Evolutionary conservation across 352 stramenopile genomes (phyloP).

Genomic region (Phytophthora cactorum): DNA sequence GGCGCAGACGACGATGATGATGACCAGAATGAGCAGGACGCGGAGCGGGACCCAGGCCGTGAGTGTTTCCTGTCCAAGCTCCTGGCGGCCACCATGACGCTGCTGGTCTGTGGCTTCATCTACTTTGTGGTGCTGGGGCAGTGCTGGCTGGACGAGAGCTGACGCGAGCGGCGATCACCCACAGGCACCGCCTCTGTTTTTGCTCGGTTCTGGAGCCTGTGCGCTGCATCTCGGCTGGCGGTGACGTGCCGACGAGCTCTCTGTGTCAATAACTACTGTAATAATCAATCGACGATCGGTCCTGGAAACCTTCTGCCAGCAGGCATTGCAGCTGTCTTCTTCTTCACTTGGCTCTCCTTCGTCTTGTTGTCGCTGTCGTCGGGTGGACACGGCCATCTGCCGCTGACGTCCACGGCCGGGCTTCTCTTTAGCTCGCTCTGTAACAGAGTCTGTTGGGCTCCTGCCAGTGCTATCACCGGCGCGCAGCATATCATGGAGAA

Average conservation of each 20-base stretch:
- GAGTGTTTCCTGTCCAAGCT: constrained; percentile 61
- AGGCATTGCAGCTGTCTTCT: constrained; percentile 18
- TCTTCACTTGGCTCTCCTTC: constrained; percentile 16
- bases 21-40: constrained; percentile 12
- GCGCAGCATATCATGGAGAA: constrained; percentile 6
- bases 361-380: constrained; percentile 18
- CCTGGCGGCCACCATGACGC: constrained; percentile 42
- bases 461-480: constrained; percentile 12
- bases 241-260: constrained; percentile 19
- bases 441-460: not conserved
- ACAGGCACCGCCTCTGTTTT: not conserved
- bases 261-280: constrained; percentile 22
- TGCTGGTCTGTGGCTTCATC: constrained; percentile 53
- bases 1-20: constrained; percentile 14
- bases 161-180: not conserved
- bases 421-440: constrained; percentile 18
- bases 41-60: constrained; percentile 23
- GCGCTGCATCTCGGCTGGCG: constrained; percentile 11
- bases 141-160: constrained; percentile 7
- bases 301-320: constrained; percentile 26
- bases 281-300: constrained; percentile 15
- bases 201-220: constrained; percentile 1
- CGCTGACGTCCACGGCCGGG: not conserved
- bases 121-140: constrained; percentile 46
- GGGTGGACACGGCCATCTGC: constrained; percentile 16